phyloP scores from a whole-genome alignment of 2,329 filamentous ascomycete species.

The Eutypella sp. region DNA sequence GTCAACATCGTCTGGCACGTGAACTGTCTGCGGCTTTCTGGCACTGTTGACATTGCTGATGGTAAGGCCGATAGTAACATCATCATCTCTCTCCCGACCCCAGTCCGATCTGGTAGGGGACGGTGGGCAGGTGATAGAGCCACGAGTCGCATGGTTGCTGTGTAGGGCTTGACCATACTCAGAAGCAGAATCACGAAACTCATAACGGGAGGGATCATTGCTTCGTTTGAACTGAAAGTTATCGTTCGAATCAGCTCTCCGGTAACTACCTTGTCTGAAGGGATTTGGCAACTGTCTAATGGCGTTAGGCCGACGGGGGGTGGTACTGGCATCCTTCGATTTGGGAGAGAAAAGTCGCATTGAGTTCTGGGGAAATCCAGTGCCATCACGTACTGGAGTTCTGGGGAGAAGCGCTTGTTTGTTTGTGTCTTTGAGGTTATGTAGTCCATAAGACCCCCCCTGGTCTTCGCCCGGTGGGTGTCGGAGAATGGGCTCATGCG shows the following conservation, averaged over 20 bases:
- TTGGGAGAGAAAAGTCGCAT: constrained; percentile 6
- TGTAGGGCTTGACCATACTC: constrained; percentile 14
- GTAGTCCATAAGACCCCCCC: constrained; percentile 8
- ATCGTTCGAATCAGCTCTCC: constrained; percentile 4
- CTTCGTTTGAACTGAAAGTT: constrained; percentile 14
- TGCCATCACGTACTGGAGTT: constrained; percentile 1
- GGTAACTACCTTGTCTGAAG: constrained; percentile 6
- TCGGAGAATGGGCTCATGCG: constrained; percentile 15
- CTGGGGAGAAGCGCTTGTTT: constrained; percentile 11
- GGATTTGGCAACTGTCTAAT: constrained; percentile 13
- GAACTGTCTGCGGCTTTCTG: no score
- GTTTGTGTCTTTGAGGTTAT: constrained; percentile 12
- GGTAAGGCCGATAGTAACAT: not conserved
- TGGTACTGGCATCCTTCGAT: not conserved
- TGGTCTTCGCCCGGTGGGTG: constrained; percentile 6
- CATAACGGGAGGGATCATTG: constrained; percentile 18
- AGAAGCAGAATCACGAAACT: constrained; percentile 25
- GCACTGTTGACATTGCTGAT: no score
- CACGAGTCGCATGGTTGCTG: constrained; percentile 10
- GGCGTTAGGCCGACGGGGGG: not conserved
- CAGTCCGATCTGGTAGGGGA: not conserved
- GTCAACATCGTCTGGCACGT: no score
- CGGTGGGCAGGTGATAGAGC: constrained; percentile 3
- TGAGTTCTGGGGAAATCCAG: constrained; percentile 14
- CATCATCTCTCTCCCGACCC: not conserved